Base-by-base conservation (phyloP, 148 eudicot species). In the Cornus kousa region DNA sequence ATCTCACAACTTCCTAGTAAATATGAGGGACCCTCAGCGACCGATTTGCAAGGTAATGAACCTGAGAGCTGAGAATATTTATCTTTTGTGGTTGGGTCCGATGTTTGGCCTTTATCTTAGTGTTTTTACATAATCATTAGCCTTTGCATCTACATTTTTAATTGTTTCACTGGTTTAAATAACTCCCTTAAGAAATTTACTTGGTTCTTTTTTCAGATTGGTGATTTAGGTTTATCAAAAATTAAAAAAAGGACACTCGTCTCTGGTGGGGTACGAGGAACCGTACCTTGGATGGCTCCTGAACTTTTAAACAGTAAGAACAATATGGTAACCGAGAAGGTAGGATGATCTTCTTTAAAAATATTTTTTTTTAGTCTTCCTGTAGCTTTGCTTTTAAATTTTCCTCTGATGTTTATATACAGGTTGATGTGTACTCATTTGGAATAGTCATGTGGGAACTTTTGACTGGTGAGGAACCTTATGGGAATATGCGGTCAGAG, bases 261-360 rank as follows among this genome's bases (percentile, higher is more conserved):
- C 50, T 84, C 89, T 74, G 87, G 89, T 67, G 89, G 87, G 32
- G 78, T 87, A 22, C 82, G 84, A 22, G 89, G 89, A 82, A 87
- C 89, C 12, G 67, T 87, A 77, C 87, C 89, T 35, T 87, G 89
- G 89, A 87, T 87, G 89, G 89, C 89, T 75, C 89, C 89, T n/a
- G 87, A 87, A 71, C 77, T 87, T 24, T 57, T 87, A 69, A 80
- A 71, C 31, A 31, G 77, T 33, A 75, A 72, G 69, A 80, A 53
- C 16, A 53, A 76, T 64, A 71, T 78, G 68, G 89, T 87, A 9
- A 82, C 87, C 10, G 87, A 87, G 60, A 87, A 84, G 89, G 89
- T 87, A 79, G 2, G 55, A 68, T 9, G 65, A 19, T 57, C 68
- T 23, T 53, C 57, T 3, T 32, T 37, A 8, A 2, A 22, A 3